phyloP scores from a whole-genome alignment of 345 rosid genomes.

The Chamaenerion angustifolium region DNA sequence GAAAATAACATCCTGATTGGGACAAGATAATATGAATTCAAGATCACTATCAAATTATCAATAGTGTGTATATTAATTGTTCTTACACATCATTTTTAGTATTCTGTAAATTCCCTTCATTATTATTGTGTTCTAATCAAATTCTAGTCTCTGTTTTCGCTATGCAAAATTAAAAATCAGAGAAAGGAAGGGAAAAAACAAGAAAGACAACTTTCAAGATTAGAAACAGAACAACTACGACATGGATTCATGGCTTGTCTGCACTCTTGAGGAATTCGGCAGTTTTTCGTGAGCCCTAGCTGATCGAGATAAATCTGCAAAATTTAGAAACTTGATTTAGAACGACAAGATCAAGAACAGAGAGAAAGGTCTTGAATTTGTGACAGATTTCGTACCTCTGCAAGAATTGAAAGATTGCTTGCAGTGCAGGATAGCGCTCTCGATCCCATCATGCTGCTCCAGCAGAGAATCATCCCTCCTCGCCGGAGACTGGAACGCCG shows the following conservation, averaged over 20 bases:
- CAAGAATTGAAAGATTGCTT: conserved; percentile 61
- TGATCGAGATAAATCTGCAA: conserved; percentile 7
- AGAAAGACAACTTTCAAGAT: no score
- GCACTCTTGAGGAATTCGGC: conserved; percentile 4
- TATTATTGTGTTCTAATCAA: no score
- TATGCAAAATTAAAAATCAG: no score
- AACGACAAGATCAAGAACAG: background rate
- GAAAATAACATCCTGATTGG: no score
- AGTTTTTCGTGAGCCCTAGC: background rate
- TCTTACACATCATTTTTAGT: no score
- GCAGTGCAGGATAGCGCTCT: conserved; percentile 92
- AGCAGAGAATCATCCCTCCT: conserved; percentile 75
- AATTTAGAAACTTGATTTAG: background rate
- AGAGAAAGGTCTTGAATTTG: background rate
- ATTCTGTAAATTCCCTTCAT: no score
- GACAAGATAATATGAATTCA: no score
- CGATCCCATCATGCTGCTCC: conserved; percentile 85
- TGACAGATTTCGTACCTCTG: conserved; percentile 5
- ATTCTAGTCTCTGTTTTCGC: no score
- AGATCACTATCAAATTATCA: no score
- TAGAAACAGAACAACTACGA: no score
- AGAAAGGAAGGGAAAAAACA: no score
- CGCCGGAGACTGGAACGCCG: conserved; percentile 35
- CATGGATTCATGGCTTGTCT: background rate
- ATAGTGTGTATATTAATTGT: no score